A percentile compares a stretch with the other conserved stretches of the same genome.
Conservation (phyloP, 495 filamentous ascomycete genomes). For the Hypoxylon rickii region DNA sequence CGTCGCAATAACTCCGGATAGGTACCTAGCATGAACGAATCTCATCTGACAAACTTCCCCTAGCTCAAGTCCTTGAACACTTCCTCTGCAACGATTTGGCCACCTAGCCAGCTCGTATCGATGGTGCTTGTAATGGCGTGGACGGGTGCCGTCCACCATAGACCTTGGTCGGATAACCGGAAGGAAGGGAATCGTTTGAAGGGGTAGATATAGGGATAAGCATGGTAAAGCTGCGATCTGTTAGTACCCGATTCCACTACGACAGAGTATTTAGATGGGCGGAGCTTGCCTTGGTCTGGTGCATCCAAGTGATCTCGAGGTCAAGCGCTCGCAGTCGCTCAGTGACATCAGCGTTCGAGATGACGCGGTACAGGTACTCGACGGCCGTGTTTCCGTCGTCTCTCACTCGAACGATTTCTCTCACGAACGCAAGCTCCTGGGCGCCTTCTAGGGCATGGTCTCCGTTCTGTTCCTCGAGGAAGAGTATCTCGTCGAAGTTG, state of each 20-base stretch:
- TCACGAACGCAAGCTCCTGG: constrained; percentile 27
- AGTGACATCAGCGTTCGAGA: constrained; percentile 17
- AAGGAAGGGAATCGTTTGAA: constrained; percentile 22
- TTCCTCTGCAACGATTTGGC: constrained; percentile 33
- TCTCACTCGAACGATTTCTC: constrained; percentile 12
- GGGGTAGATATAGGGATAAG: constrained; percentile 25
- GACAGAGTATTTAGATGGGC: neutral
- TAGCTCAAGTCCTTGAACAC: constrained; percentile 17
- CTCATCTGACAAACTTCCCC: too few relatives aligned
- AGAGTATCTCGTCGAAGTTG: constrained; percentile 25
- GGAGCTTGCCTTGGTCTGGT: constrained; percentile 25
- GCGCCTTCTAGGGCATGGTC: constrained; percentile 7
- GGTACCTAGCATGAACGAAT: too few relatives aligned
- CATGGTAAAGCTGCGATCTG: constrained; percentile 30
- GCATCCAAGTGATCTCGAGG: constrained; percentile 26
- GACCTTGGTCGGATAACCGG: constrained; percentile 23
- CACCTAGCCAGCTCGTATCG: constrained; percentile 35
- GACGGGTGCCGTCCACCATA: constrained; percentile 39
- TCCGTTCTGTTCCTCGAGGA: constrained; percentile 18
- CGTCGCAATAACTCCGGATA: too few relatives aligned
- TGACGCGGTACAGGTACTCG: constrained; percentile 34
- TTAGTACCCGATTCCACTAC: too few relatives aligned
- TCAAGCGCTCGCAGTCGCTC: constrained; percentile 10
- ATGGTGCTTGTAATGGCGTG: constrained; percentile 24
- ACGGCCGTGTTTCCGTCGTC: constrained; percentile 1